These are phyloP conservation scores for Paramecium sonneborni DNA, from an alignment of 73 alveolate genomes.

Conservation along the genomic window DNA sequence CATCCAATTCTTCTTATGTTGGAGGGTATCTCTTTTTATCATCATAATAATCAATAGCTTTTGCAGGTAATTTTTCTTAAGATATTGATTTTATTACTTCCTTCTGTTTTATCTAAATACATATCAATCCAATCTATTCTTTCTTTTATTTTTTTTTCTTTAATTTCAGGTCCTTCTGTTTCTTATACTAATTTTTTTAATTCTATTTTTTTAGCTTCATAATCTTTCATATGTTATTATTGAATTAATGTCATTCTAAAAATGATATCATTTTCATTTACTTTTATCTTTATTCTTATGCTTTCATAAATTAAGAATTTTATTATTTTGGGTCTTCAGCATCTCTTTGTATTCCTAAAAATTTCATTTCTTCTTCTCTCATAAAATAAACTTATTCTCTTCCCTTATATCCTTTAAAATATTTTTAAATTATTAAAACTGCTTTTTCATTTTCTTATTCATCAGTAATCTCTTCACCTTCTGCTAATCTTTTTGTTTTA, in stretches of 20 bases:
- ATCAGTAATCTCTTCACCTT: conserved; percentile 76
- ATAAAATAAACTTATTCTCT: conserved; percentile 79
- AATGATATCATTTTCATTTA: background rate
- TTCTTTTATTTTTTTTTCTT: conserved; percentile 82
- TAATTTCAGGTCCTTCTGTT: conserved; percentile 90
- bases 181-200: conserved; percentile 77
- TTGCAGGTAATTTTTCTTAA: conserved; percentile 50
- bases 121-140: conserved; percentile 86
- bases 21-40: conserved; percentile 57
- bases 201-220: conserved; percentile 76
- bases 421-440: conserved; percentile 73
- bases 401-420: conserved; percentile 85
- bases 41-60: conserved; percentile 57
- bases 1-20: conserved; percentile 77
- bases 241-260: conserved; percentile 54
- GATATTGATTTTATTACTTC: background rate
- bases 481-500: conserved; percentile 70
- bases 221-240: conserved; percentile 69
- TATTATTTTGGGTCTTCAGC: conserved; percentile 72
- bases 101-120: conserved; percentile 73
- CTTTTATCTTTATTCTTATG: conserved; percentile 73
- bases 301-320: conserved; percentile 62
- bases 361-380: conserved; percentile 83
- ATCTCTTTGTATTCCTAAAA: conserved; percentile 83
- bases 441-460: conserved; percentile 79